Evolutionary conservation across 768 basidiomycete genomes (phyloP), one percentile per base, ranked within the genome.

Genomic region (Trametes cinnabarina): DNA sequence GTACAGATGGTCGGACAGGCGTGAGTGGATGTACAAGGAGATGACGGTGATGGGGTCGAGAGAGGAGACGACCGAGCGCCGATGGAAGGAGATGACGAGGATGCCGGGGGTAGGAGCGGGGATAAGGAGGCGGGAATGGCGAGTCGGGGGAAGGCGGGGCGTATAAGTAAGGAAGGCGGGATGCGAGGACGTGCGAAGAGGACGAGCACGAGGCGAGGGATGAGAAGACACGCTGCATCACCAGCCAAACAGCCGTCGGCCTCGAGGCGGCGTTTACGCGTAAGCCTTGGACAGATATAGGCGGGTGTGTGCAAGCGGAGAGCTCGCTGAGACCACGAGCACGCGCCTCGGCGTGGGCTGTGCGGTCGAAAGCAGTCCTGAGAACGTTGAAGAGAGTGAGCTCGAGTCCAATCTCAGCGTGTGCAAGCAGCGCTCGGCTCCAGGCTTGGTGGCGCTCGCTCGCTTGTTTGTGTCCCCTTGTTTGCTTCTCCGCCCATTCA

Each of bases 191-290:
- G 57, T 51, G 57, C 50, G 50, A 55, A 40, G 47, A 34, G 32
- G 14, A 19, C n/a, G 48, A 32, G 47, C 61, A 62, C 61, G 61
- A 62, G 61, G 61, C 61, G 44, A 46, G 44, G n/a, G 25, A 26
- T 19, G 52, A 10, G 43, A 52, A 51, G 53, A 47, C 57, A 58
- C 57, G 55, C 44, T 48, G 60, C 61, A 62, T 62, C 61, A 62
- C 51, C 49, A 47, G 50, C 51, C 39, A 51, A 47, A 20, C 47
- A 26, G 47, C 46, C 28, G 10, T 28, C 35, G 20, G 47, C 61
- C 61, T 62, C 57, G 61, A 58, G 61, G 57, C 61, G 15, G 56
- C 56, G 15, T 32, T 46, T 59, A 53, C 28, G 17, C 51, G 58
- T 42, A 11, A 22, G 26, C 54, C 51, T 50, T 42, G 30, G 17